Evolutionary conservation across 768 basidiomycete genomes (phyloP).

Genomic region (Russula compacta): DNA sequence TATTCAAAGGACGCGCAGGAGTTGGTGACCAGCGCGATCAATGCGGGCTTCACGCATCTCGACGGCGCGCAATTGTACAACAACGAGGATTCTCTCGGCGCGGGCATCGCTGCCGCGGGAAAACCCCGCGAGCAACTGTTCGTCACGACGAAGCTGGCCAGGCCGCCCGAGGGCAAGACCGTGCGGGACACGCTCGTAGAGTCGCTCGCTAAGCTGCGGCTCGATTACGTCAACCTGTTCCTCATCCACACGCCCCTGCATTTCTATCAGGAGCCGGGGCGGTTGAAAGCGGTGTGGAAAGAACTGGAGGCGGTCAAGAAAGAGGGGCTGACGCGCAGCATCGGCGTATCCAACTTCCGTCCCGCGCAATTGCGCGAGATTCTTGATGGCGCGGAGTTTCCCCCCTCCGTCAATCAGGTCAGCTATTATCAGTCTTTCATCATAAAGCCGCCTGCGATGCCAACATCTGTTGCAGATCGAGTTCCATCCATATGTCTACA

Average conservation of each 20-base stretch:
- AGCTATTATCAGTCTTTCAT: too few species aligned
- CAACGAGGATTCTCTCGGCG: conserved; percentile 33
- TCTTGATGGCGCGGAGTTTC: conserved; percentile 34
- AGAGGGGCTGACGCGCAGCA: conserved; percentile 32
- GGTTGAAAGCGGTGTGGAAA: conserved; percentile 34
- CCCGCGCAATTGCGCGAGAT: conserved; percentile 36
- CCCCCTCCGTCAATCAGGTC: conserved; percentile 50
- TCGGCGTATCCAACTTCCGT: conserved; percentile 51
- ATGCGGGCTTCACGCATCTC: conserved; percentile 31
- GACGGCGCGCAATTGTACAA: conserved; percentile 33
- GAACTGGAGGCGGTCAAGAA: conserved; percentile 34
- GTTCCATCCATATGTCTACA: conserved; percentile 44
- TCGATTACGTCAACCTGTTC: conserved; percentile 37
- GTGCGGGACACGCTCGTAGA: conserved; percentile 31
- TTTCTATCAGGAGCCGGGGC: conserved; percentile 16
- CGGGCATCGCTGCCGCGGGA: conserved; percentile 28
- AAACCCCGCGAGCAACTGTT: conserved; percentile 32
- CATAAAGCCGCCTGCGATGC: not conserved
- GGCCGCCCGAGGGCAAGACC: conserved; percentile 26
- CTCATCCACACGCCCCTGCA: conserved; percentile 34
- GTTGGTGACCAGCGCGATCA: conserved; percentile 26
- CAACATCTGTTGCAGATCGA: conserved; percentile 33
- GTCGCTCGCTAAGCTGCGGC: conserved; percentile 33
- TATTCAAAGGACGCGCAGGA: conserved; percentile 25
- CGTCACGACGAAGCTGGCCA: conserved; percentile 36